A percentile compares a stretch with the other conserved stretches of the same genome.
Evolutionary conservation across 1,284 basidiomycete species (phyloP).

Genomic region (Termitomyces sp.): DNA sequence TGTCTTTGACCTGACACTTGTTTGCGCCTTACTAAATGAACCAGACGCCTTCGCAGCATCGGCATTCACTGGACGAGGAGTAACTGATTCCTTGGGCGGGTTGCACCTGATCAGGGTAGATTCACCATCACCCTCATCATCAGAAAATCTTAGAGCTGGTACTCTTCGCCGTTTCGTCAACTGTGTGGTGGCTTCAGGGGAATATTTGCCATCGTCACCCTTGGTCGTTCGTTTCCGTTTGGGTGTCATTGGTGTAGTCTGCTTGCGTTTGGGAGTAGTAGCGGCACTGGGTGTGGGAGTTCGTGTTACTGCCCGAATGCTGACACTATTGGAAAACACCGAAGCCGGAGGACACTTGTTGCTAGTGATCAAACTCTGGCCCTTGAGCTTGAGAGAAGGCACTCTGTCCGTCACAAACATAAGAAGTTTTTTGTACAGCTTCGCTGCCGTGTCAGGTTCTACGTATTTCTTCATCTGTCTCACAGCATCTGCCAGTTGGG

Average conservation of each 20-base stretch:
- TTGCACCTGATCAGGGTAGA: not conserved
- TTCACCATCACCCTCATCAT: conserved; percentile 1
- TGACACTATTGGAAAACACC: not conserved
- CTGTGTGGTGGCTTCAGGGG: not conserved
- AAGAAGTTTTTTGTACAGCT: conserved; percentile 7
- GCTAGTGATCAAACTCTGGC: not conserved
- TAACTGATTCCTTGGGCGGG: not conserved
- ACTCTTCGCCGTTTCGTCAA: not conserved
- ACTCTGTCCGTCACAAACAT: conserved; percentile 5
- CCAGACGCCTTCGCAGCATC: not conserved
- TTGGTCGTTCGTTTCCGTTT: conserved; percentile 7
- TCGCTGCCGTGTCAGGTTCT: conserved; percentile 19
- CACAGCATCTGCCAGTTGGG: conserved; percentile 40
- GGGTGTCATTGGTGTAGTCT: not conserved
- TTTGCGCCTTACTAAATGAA: conserved; percentile 4
- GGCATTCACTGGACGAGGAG: not conserved
- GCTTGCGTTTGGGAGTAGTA: not conserved
- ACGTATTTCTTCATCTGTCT: conserved; percentile 37
- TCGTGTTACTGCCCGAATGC: not conserved
- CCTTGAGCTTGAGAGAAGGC: not conserved
- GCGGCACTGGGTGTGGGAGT: not conserved
- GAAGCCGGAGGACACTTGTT: not conserved
- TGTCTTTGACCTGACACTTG: conserved; percentile 2
- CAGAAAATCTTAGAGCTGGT: not conserved
- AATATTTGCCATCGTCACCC: not conserved